Conservation (phyloP, 2,329 filamentous ascomycete species). For the Botrytis galanthina region DNA sequence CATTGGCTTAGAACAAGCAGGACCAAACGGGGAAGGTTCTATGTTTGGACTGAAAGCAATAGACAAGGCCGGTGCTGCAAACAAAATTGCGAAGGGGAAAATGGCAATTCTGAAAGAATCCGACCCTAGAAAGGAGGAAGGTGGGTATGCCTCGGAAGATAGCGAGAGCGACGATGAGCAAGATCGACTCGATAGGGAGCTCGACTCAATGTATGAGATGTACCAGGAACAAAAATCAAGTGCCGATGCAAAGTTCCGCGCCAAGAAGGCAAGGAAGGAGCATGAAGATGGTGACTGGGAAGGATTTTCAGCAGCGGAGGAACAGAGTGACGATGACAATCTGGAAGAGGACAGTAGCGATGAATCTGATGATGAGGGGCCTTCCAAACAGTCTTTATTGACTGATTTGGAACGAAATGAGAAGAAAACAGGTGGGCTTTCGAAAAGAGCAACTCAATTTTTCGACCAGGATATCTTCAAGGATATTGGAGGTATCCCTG, state of each 20-base stretch:
- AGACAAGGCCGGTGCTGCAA: constrained; percentile 70
- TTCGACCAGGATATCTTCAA: constrained; percentile 96
- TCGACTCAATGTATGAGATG: constrained; percentile 83
- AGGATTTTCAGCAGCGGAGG: constrained; percentile 70
- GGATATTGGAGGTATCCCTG: constrained; percentile 67
- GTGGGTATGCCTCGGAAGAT: constrained; percentile 54
- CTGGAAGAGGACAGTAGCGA: constrained; percentile 62
- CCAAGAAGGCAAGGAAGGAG: constrained; percentile 82
- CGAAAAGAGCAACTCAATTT: constrained; percentile 80
- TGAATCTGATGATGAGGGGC: constrained; percentile 56
- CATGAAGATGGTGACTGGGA: constrained; percentile 89
- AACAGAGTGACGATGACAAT: constrained; percentile 55
- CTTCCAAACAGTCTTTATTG: constrained; percentile 51
- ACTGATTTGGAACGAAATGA: constrained; percentile 59
- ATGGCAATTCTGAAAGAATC: constrained; percentile 68
- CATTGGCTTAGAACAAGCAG: constrained; percentile 85
- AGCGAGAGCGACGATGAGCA: constrained; percentile 73
- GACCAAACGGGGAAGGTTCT: constrained; percentile 72
- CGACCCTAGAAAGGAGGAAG: constrained; percentile 59
- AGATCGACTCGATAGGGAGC: constrained; percentile 77
- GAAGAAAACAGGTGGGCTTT: constrained; percentile 60
- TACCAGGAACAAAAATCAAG: constrained; percentile 80
- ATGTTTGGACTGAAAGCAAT: constrained; percentile 85
- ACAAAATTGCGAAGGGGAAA: constrained; percentile 70
- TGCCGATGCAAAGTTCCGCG: constrained; percentile 80